These are phyloP conservation scores for Trichoderma sp. DNA, from an alignment of 2,329 filamentous ascomycete genomes.

Conservation along the genomic window DNA sequence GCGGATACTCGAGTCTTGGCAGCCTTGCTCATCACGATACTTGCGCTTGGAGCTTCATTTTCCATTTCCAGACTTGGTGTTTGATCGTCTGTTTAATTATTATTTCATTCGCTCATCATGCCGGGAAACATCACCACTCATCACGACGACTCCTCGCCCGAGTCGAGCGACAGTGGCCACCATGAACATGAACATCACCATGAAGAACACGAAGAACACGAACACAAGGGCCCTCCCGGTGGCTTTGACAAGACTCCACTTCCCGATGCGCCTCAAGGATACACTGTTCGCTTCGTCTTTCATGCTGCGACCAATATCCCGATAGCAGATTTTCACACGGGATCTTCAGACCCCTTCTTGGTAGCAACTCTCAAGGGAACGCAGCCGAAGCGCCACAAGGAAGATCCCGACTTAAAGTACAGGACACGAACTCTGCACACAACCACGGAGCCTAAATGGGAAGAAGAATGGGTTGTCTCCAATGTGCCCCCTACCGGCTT, in stretches of 20 bases:
- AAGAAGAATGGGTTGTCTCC: conserved; percentile 82
- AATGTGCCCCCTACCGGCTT: conserved; percentile 82
- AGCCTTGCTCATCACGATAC: not conserved
- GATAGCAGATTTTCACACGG: conserved; percentile 71
- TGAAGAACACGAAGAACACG: conserved; percentile 21
- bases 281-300: conserved; percentile 81
- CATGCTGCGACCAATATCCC: conserved; percentile 79
- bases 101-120: not conserved
- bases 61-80: not conserved
- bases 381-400: conserved; percentile 75
- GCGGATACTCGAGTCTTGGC: conserved; percentile 11
- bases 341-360: conserved; percentile 82
- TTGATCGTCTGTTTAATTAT: not conserved
- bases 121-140: conserved; percentile 7
- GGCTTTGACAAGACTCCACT: conserved; percentile 80
- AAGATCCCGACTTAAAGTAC: conserved; percentile 72
- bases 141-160: conserved; percentile 12
- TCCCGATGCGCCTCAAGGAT: conserved; percentile 71
- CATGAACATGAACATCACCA: conserved; percentile 21
- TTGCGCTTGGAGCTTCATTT: not conserved
- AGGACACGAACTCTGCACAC: conserved; percentile 74
- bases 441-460: conserved; percentile 74
- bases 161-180: not conserved
- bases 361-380: conserved; percentile 70
- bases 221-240: conserved; percentile 57